These are phyloP conservation scores for Leccinum pachyderme DNA, from an alignment of 1,284 basidiomycete species.

Conservation along the genomic window DNA sequence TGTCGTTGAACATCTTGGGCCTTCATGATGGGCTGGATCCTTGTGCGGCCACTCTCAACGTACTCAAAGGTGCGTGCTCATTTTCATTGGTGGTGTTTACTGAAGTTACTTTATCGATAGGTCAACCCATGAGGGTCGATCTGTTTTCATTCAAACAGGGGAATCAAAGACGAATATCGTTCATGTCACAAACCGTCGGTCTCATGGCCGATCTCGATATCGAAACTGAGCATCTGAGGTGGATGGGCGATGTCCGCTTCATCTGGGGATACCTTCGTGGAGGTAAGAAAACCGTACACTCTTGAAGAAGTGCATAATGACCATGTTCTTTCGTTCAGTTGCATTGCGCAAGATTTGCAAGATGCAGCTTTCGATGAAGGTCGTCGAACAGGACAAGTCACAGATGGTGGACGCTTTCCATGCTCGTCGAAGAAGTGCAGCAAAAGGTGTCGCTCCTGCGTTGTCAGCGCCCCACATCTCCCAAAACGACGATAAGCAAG, in stretches of 20 bases:
- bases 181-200: constrained; percentile 86
- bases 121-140: constrained; percentile 75
- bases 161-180: constrained; percentile 72
- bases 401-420: constrained; percentile 59
- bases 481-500: constrained; percentile 19
- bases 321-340: constrained; percentile 41
- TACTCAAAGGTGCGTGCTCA: constrained; percentile 72
- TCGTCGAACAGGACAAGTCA: constrained; percentile 68
- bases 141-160: constrained; percentile 78
- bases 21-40: constrained; percentile 74
- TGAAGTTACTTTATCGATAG: constrained; percentile 33
- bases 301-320: neutral
- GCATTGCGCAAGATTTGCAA: constrained; percentile 66
- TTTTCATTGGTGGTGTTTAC: neutral
- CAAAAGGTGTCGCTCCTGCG: constrained; percentile 28
- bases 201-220: constrained; percentile 91
- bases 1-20: constrained; percentile 75
- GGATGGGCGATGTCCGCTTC: constrained; percentile 94
- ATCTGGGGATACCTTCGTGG: constrained; percentile 79
- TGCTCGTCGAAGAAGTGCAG: constrained; percentile 31
- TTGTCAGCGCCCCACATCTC: constrained; percentile 14
- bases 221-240: constrained; percentile 85
- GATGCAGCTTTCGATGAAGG: constrained; percentile 70
- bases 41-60: constrained; percentile 75
- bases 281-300: constrained; percentile 37